A percentile compares a stretch with the other conserved stretches of the same genome.
phyloP scores from a whole-genome alignment of 2,329 filamentous ascomycete genomes.

The Dothiorella sarmentorum region DNA sequence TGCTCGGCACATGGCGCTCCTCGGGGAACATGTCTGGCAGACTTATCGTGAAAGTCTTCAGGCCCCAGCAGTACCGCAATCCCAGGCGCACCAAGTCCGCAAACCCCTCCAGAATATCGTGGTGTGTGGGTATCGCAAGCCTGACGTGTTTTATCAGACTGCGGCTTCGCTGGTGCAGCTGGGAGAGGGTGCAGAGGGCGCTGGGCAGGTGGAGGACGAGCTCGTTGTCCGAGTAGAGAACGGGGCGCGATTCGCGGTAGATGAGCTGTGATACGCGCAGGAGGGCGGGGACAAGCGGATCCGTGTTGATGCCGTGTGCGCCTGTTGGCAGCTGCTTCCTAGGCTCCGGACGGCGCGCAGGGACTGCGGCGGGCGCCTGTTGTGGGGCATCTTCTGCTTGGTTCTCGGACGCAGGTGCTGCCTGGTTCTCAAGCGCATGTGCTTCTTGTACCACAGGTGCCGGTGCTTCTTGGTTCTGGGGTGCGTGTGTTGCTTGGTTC shows the following conservation, averaged over 20 bases:
- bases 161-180: conserved; percentile 42
- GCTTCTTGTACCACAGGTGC: too few relatives aligned
- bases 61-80: conserved; percentile 45
- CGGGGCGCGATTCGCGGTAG: conserved; percentile 38
- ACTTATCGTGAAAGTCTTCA: conserved; percentile 41
- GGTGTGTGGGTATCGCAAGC: conserved; percentile 44
- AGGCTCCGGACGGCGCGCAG: conserved; percentile 12
- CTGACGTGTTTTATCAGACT: conserved; percentile 43
- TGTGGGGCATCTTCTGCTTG: background rate
- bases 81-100: conserved; percentile 45
- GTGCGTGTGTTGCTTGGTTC: background rate
- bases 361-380: background rate
- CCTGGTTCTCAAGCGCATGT: too few relatives aligned
- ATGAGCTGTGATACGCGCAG: conserved; percentile 40
- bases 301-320: conserved; percentile 20
- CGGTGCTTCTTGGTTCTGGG: too few relatives aligned
- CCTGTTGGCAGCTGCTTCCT: conserved; percentile 18
- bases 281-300: conserved; percentile 38
- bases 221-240: conserved; percentile 41
- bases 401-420: background rate
- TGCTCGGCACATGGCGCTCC: conserved; percentile 26
- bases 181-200: conserved; percentile 37
- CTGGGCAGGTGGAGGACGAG: conserved; percentile 39
- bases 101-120: conserved; percentile 47
- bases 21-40: conserved; percentile 34